Conservation (phyloP, 805 yeast species). For the Lachancea sp. region DNA sequence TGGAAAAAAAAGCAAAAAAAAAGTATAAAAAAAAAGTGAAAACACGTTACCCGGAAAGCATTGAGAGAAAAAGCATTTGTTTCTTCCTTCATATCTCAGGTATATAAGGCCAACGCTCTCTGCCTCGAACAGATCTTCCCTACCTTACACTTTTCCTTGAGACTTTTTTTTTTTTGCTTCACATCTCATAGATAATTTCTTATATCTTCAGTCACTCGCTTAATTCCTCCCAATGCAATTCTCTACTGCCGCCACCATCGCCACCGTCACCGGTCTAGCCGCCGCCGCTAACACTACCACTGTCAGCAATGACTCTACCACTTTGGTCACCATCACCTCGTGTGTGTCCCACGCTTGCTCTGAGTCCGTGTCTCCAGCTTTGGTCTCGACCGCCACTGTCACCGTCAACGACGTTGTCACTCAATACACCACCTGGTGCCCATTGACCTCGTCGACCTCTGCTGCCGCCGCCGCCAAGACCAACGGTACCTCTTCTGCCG, state of each 20-base stretch:
- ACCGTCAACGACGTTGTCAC: slow-evolving; percentile 34
- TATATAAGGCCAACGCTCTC: slow-evolving; percentile 8
- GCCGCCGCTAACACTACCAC: slow-evolving; percentile 24
- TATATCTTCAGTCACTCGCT: slow-evolving; percentile 30
- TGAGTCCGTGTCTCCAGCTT: slow-evolving; percentile 32
- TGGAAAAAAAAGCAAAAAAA: too few species aligned
- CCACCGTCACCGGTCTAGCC: slow-evolving; percentile 20
- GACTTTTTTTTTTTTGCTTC: neutral
- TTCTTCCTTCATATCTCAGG: neutral
- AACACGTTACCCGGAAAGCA: neutral
- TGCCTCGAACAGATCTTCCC: slow-evolving; percentile 4
- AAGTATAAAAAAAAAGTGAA: neutral
- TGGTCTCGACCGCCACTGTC: slow-evolving; percentile 33
- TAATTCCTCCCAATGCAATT: slow-evolving; percentile 33
- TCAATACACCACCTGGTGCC: slow-evolving; percentile 37
- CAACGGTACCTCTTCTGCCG: slow-evolving; percentile 14
- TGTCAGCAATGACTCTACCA: slow-evolving; percentile 25
- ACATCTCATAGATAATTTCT: slow-evolving; percentile 16
- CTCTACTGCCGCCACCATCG: slow-evolving; percentile 26
- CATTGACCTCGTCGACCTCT: slow-evolving; percentile 29
- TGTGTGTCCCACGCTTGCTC: slow-evolving; percentile 31
- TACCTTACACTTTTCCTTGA: neutral
- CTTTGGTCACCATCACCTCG: slow-evolving; percentile 34
- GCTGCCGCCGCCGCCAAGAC: slow-evolving; percentile 13
- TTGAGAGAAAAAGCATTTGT: neutral